Base-by-base conservation (phyloP, 2,329 filamentous ascomycete species). In the Aureobasidium pullulans region DNA sequence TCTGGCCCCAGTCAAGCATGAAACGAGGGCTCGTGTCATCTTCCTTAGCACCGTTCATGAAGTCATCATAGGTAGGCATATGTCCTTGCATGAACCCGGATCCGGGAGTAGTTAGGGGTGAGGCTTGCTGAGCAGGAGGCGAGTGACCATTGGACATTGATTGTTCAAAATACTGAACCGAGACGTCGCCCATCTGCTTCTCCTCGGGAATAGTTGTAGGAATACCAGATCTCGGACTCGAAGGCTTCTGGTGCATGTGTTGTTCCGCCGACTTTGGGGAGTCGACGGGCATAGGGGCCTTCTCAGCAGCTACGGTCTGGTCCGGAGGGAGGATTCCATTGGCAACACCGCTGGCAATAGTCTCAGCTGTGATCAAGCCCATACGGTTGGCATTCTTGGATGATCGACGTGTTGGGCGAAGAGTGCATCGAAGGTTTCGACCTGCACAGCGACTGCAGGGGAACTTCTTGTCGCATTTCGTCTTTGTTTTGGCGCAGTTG, bases 381-480 rank as follows among this genome's bases (percentile, higher is more conserved):
- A 70, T 66, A 3, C 71, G 67, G 57, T 72, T 67, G 31, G 71
- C 72, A 62, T 73, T 73, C 66, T 79, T 79, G 23, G 77, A 76
- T 3, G 75, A 73, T 61, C 78, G 69, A 47, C 77, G 73, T 16
- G 76, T 79, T 7, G 77, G 77, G 47, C 78, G 70, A 36, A 79
- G 66, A 9, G 72, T 75, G 67, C 77, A 80, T 60, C 73, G 70
- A 43, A 80, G 71, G 62, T 79, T 79, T 48, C 77, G 69, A 15
- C 73, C 72, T n/a, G 75, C 76, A 69, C 78, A 80, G 61, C 78
- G 71, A 64, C 73, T 77, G 69, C 78, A 80, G n/a, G 78, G 78
- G 59, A 80, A 79, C 68, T 79, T 79, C 69, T 79, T 79, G 63
- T 80, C 78, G 62, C 78, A 80, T 62, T 80, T 80, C 11, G 78